phyloP scores from a whole-genome alignment of 805 yeast species.

The Zygoascus flipseniorum region DNA sequence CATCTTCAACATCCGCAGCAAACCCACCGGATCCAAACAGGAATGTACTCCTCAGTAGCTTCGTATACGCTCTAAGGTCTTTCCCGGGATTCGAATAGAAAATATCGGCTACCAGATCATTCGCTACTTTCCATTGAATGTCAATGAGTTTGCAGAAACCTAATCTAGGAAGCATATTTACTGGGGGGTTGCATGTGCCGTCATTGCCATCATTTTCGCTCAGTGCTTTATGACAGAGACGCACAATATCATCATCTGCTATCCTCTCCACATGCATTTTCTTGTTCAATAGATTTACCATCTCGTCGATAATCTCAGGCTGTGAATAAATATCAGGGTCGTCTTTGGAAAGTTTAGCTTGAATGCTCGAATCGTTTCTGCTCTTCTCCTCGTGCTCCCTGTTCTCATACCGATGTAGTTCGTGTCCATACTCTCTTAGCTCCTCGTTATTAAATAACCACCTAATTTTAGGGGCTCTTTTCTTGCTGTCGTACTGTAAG shows the following conservation, averaged over 20 bases:
- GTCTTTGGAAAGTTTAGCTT: background rate
- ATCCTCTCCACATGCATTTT: background rate
- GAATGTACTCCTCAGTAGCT: conserved; percentile 3
- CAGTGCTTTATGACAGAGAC: background rate
- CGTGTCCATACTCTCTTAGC: background rate
- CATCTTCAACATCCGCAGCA: conserved; percentile 4
- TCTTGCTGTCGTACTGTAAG: background rate
- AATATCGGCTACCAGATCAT: conserved; percentile 4
- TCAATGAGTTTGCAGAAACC: conserved; percentile 3
- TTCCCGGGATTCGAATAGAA: background rate
- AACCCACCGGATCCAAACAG: conserved; percentile 8
- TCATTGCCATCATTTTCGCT: background rate
- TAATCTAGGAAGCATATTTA: conserved; percentile 3
- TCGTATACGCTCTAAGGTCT: conserved; percentile 3
- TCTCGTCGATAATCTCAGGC: background rate
- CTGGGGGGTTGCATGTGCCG: background rate
- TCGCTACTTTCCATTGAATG: conserved; percentile 11
- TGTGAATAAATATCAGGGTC: background rate
- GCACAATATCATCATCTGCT: background rate
- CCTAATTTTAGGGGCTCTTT: background rate
- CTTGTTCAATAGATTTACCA: background rate
- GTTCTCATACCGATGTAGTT: background rate
- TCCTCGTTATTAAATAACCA: conserved; percentile 5
- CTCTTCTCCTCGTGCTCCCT: background rate
- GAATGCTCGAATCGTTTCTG: background rate